Evolutionary conservation across 306 rosid genomes (phyloP).

Genomic region (Dryas alaskensis): DNA sequence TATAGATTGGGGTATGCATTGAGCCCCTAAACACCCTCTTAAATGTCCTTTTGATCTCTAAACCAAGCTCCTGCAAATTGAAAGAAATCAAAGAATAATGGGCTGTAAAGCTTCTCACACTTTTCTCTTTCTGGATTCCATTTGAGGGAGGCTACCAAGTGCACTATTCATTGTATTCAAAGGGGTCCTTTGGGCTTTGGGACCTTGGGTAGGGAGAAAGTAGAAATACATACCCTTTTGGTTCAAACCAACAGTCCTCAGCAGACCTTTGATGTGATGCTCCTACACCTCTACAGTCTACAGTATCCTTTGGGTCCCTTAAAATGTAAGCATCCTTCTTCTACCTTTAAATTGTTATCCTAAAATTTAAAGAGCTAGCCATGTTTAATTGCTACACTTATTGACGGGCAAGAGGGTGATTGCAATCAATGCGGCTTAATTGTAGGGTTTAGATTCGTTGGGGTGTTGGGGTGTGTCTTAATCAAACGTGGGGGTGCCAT

Average conservation of each 20-base stretch:
- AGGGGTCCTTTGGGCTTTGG: constrained; percentile 22
- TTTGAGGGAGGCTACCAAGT: not conserved
- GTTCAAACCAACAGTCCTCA: constrained; percentile 4
- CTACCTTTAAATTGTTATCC: not conserved
- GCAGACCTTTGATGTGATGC: constrained; percentile 21
- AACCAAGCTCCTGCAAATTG: not conserved
- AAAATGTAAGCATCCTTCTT: not conserved
- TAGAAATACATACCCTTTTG: not conserved
- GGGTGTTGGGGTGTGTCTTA: not conserved
- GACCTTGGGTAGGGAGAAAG: constrained; percentile 32
- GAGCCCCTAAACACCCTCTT: not conserved
- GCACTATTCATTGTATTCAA: constrained; percentile 18
- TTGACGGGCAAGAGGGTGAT: constrained; percentile 6
- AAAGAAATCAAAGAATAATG: constrained; percentile 14
- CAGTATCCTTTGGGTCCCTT: constrained; percentile 2
- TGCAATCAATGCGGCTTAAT: not conserved
- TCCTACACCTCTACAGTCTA: not conserved
- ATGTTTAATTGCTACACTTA: not conserved
- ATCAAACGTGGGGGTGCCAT: not conserved
- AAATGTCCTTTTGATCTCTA: not conserved
- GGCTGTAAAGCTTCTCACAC: constrained; percentile 18
- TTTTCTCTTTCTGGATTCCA: constrained; percentile 5
- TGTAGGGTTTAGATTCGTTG: not conserved
- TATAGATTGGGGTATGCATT: not conserved
- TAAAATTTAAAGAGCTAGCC: not conserved